These are phyloP conservation scores for Ampelocalamus luodianensis DNA, from an alignment of 176 grass and related monocot genomes.

Conservation along the genomic window DNA sequence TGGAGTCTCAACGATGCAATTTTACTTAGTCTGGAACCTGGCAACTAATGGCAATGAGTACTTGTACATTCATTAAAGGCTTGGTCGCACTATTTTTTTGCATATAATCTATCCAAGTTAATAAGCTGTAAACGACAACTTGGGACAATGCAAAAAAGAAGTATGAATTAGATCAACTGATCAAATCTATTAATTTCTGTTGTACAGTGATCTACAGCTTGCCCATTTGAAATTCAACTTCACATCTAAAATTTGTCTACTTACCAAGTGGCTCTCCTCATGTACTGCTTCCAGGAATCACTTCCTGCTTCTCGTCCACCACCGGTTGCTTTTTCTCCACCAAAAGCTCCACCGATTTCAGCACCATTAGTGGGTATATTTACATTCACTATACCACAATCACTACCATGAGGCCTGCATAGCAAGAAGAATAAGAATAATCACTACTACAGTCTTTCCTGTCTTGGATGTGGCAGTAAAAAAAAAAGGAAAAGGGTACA, in stretches of 20 bases:
- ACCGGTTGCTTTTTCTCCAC: slow-evolving; percentile 97
- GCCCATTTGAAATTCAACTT: slow-evolving; percentile 16
- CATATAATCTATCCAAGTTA: background rate
- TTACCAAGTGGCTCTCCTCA: slow-evolving; percentile 96
- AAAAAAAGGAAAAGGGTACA: background rate
- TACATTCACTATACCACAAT: slow-evolving; percentile 97
- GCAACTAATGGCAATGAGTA: background rate
- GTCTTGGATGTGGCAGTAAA: background rate
- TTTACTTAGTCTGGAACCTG: too few relatives aligned
- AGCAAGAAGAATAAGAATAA: slow-evolving; percentile 39
- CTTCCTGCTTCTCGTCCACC: slow-evolving; percentile 96
- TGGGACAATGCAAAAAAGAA: background rate
- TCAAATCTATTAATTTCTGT: background rate
- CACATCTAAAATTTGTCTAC: slow-evolving; percentile 29
- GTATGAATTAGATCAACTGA: background rate
- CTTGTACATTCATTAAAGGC: background rate
- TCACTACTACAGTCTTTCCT: background rate
- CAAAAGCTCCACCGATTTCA: slow-evolving; percentile 98
- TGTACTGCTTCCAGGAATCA: slow-evolving; percentile 99
- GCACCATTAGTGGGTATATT: slow-evolving; percentile 99
- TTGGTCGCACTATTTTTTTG: background rate
- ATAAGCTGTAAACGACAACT: slow-evolving; percentile 5
- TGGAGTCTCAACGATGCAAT: too few relatives aligned
- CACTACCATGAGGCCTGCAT: slow-evolving; percentile 87
- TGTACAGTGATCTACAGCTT: background rate